Base-by-base conservation (phyloP, 129 eudicot species). In the Tagetes patula region DNA sequence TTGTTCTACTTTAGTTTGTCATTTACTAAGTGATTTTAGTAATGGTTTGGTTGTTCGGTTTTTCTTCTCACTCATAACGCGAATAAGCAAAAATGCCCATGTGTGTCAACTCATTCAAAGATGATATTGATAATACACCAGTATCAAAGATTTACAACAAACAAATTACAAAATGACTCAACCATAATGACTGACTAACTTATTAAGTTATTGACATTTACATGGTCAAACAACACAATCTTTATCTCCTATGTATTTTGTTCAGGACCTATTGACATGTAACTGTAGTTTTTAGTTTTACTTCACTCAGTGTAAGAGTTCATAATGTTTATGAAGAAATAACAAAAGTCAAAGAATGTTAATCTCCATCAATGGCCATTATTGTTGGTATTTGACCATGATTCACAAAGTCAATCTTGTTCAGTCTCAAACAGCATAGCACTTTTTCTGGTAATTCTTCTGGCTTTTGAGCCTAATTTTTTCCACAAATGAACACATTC, bases 361-460 rank as follows among this genome's bases (percentile, higher is more conserved):
- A 87, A 5, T 70, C 81, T 30, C 83, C 86, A 42, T 85, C 84
- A 36, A 69, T 72, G 70, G 84, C 76, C 77, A 88, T 76, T 12
- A 91, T 80, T 43, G 85, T 82, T 3, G 97, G 92, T 88, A 91
- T 86, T 81, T 91, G 97, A 49, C 97, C 92, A 49, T 75, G 85
- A 79, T 91, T 77, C 46, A 86, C 86, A 79, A 91, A 91, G 84
- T 87, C 89, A 32, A 91, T 77, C 85, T 85, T 91, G 90, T 91
- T 84, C 74, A 91, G 54, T 82, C 96, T 84, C 77, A 91, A 71
- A 80, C 97, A 91, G 80, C 96, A 80, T 38, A 91, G 84, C 47
- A 91, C 85, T 74, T 70, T 82, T 79, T 91, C 97, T 39, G 97
- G 96, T 53, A 88, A 79, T 63, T 91, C 97, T 72, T 88, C 97